These are phyloP conservation scores for Boletus huronensis DNA, from an alignment of 768 basidiomycete genomes.

Conservation along the genomic window DNA sequence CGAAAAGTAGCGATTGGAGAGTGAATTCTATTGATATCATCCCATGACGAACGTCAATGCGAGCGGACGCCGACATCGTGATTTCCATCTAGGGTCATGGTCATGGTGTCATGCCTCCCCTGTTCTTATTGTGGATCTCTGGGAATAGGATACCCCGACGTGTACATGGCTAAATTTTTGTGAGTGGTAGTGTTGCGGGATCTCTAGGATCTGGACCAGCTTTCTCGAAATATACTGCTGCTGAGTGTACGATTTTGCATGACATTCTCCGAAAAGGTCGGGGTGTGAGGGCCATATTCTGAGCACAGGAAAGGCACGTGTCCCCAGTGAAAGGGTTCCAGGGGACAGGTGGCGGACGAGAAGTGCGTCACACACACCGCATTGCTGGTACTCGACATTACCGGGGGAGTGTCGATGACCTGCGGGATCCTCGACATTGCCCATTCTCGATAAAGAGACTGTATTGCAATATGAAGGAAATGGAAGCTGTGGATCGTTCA, in stretches of 20 bases:
- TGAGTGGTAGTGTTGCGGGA: neutral
- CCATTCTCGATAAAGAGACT: neutral
- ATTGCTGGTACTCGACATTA: slow-evolving; percentile 1
- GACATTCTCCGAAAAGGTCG: neutral
- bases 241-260: no score
- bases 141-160: neutral
- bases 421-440: slow-evolving; percentile 10
- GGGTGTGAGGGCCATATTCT: neutral
- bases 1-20: neutral
- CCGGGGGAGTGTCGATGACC: neutral
- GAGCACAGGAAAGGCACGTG: neutral
- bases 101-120: no score
- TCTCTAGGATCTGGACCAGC: neutral
- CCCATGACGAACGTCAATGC: no score
- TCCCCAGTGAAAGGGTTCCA: neutral
- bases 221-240: neutral
- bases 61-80: no score
- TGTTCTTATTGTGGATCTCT: neutral
- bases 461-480: neutral
- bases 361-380: neutral
- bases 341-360: neutral
- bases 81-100: no score
- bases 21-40: neutral
- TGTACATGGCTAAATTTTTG: neutral
- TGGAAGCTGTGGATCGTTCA: slow-evolving; percentile 5